Conservation (phyloP, 164 flowering plant genomes). For the Liquidambar formosana region DNA sequence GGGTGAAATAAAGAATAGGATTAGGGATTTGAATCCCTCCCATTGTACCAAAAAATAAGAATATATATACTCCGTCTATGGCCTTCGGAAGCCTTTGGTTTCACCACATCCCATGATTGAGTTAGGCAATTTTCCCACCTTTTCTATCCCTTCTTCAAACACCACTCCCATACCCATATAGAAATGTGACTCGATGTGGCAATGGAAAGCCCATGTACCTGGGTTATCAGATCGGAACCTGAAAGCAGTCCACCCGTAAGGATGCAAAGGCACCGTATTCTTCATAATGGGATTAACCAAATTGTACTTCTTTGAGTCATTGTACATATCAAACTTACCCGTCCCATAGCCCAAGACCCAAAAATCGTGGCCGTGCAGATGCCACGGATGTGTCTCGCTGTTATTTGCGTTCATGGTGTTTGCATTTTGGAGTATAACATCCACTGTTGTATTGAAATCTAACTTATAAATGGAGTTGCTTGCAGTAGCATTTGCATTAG, state of each 20-base stretch:
- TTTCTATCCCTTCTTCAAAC: slow-evolving; percentile 71
- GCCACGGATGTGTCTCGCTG: slow-evolving; percentile 94
- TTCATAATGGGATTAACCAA: slow-evolving; percentile 69
- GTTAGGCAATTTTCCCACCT: slow-evolving; percentile 53
- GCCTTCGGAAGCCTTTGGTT: slow-evolving; percentile 21
- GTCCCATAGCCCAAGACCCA: slow-evolving; percentile 84
- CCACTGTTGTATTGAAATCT: slow-evolving; percentile 58
- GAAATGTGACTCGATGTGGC: slow-evolving; percentile 85
- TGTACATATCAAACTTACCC: slow-evolving; percentile 51
- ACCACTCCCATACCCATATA: slow-evolving; percentile 87
- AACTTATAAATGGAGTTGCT: slow-evolving; percentile 49
- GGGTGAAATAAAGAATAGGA: no score
- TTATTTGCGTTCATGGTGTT: slow-evolving; percentile 39
- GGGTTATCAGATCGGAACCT: slow-evolving; percentile 74
- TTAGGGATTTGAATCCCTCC: no score
- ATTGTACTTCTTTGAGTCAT: slow-evolving; percentile 50
- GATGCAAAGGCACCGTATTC: slow-evolving; percentile 73
- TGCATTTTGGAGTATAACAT: slow-evolving; percentile 70
- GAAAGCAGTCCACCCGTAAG: slow-evolving; percentile 77
- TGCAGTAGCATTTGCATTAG: slow-evolving; percentile 46
- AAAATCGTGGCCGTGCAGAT: slow-evolving; percentile 82
- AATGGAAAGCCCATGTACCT: slow-evolving; percentile 82
- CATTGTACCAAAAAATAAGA: no score
- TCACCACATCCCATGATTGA: slow-evolving; percentile 71
- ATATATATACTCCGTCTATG: no score